Evolutionary conservation across 192 early-diverging fungal species (phyloP).

Genomic region (Coemansia furcata): DNA sequence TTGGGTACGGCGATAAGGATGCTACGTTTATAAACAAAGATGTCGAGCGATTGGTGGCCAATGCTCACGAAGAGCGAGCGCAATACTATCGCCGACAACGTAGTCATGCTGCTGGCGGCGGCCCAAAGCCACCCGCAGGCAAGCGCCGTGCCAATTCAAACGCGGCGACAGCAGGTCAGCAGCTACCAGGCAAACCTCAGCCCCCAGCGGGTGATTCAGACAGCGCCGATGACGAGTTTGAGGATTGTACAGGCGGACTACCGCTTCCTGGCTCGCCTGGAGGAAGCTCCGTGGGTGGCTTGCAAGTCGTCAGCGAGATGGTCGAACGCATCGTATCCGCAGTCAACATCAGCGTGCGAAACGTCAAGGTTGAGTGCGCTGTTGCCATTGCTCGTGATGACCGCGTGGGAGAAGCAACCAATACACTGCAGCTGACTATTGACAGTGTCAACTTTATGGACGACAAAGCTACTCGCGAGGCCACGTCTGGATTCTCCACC

Average conservation of each 20-base stretch:
- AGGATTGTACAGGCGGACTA: constrained; percentile 24
- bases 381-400: constrained; percentile 25
- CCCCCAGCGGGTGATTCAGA: not conserved
- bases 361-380: constrained; percentile 31
- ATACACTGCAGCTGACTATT: constrained; percentile 44
- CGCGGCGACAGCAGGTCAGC: not conserved
- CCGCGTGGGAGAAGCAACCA: constrained; percentile 8
- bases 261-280: constrained; percentile 34
- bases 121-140: not conserved
- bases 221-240: constrained; percentile 23
- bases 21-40: constrained; percentile 53
- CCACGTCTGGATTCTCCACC: constrained; percentile 2
- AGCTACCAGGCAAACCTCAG: not conserved
- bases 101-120: not conserved
- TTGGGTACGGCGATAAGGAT: constrained; percentile 64
- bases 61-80: constrained; percentile 45
- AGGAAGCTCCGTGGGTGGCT: constrained; percentile 56
- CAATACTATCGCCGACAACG: constrained; percentile 29
- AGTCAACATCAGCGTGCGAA: constrained; percentile 66
- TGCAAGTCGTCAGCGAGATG: constrained; percentile 73
- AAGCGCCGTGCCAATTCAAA: not conserved
- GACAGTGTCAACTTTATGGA: constrained; percentile 48
- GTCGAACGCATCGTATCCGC: constrained; percentile 84
- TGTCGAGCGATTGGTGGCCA: constrained; percentile 50
- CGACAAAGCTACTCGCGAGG: constrained; percentile 28